Percentiles rank a stretch among this genome's conserved stretches.
Evolutionary conservation across 805 yeast species (phyloP).

Genomic region (Wickerhamiella galacta): DNA sequence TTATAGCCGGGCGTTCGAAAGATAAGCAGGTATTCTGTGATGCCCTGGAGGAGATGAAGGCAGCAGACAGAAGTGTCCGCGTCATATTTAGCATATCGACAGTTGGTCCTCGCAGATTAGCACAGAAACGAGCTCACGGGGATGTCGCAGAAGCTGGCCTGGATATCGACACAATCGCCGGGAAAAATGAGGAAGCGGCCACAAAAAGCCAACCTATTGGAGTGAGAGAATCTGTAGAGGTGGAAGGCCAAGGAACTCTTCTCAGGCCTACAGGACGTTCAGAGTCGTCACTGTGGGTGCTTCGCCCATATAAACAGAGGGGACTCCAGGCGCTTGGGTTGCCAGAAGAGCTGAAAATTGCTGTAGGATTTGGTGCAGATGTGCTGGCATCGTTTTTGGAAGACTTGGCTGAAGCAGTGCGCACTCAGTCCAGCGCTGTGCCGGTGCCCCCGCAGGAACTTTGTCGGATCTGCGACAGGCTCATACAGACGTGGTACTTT

Average conservation of each 20-base stretch:
- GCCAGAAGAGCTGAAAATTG: constrained; percentile 32
- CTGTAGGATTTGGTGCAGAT: constrained; percentile 79
- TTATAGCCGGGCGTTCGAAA: constrained; percentile 15
- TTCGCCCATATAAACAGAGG: constrained; percentile 4
- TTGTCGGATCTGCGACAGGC: constrained; percentile 83
- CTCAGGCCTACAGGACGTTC: constrained; percentile 41
- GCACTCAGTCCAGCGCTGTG: constrained; percentile 35
- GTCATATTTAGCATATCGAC: constrained; percentile 3
- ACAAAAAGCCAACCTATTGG: no score
- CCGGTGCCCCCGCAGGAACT: constrained; percentile 72
- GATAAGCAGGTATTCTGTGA: constrained; percentile 14
- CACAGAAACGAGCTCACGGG: no score
- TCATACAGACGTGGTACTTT: constrained; percentile 91
- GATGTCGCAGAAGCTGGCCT: no score
- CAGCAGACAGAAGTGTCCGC: constrained; percentile 1
- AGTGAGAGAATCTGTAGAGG: no score
- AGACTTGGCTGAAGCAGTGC: constrained; percentile 44
- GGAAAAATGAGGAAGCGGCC: no score
- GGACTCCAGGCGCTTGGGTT: constrained; percentile 1
- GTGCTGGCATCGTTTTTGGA: constrained; percentile 61
- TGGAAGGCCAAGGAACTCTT: constrained; percentile 89
- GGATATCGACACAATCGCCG: no score
- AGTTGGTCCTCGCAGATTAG: no score
- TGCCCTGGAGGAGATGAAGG: constrained; percentile 6
- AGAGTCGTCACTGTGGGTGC: constrained; percentile 66